A percentile compares a stretch with the other conserved stretches of the same genome.
Evolutionary conservation across 2,329 filamentous ascomycete genomes (phyloP).

Genomic region (Aspergillus udagawae): DNA sequence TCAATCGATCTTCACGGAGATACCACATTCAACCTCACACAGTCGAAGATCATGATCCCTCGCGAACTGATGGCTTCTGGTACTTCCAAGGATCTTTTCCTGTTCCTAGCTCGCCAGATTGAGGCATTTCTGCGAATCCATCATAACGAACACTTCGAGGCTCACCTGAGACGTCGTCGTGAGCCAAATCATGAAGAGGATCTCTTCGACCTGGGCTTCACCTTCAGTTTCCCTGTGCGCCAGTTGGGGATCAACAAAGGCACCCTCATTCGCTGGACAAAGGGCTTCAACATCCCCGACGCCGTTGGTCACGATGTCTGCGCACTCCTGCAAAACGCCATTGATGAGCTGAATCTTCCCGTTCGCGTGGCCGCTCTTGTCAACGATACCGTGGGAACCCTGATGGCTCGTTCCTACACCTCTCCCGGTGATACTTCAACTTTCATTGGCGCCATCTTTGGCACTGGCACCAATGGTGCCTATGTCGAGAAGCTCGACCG

Average conservation of each 20-base stretch:
- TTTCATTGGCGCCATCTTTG: constrained; percentile 93
- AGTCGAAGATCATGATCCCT: constrained; percentile 88
- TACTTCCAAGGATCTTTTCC: constrained; percentile 80
- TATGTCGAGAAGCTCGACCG: constrained; percentile 90
- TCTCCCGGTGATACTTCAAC: constrained; percentile 82
- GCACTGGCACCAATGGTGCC: constrained; percentile 94
- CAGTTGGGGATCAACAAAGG: constrained; percentile 95
- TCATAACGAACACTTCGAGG: constrained; percentile 80
- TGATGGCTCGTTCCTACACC: constrained; percentile 96
- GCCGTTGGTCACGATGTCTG: constrained; percentile 94
- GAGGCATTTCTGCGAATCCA: constrained; percentile 81
- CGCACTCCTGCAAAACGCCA: constrained; percentile 79
- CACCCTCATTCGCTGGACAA: constrained; percentile 92
- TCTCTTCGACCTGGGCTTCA: constrained; percentile 94
- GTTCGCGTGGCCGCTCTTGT: constrained; percentile 94
- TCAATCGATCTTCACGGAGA: constrained; percentile 91
- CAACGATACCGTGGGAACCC: constrained; percentile 94
- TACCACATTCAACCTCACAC: constrained; percentile 89
- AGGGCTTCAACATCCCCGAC: constrained; percentile 96
- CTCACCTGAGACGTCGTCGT: constrained; percentile 61
- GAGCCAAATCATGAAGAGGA: constrained; percentile 65
- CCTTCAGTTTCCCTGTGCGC: constrained; percentile 94
- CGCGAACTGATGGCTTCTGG: constrained; percentile 85
- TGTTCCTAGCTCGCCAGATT: constrained; percentile 89
- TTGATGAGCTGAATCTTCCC: constrained; percentile 79